Evolutionary conservation across 2,329 filamentous ascomycete species (phyloP), one percentile per base, ranked within the genome.

Genomic region (Coniochaeta sp.): DNA sequence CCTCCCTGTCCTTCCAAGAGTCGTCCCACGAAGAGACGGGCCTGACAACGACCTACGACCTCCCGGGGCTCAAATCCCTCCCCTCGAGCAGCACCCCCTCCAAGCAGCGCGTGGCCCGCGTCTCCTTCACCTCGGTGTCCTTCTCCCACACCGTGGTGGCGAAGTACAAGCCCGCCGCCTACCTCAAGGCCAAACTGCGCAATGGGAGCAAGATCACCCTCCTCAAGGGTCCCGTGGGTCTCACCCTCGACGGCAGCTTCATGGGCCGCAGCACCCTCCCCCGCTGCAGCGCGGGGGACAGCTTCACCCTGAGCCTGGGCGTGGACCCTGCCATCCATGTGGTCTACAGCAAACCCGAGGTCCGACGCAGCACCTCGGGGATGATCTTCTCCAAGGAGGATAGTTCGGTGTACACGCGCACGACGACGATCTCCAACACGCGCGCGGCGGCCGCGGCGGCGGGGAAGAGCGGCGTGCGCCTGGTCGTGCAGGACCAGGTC

Each of bases 201-300:
- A 86, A 86, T 62, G 68, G 63, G 14, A 79, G 75, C 60, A 74
- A 73, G 55, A 70, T 83, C 40, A 78, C 79, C 0, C 69, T 86
- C 6, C 73, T 83, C 18, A 69, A 70, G 48, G 82, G 81, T 4
- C 71, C 72, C 1, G 72, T 74, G 0, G 79, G 81, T 5, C 68
- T 86, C 7, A 84, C 79, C 0, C 74, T 86, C 16, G 83, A 86
- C 60, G 79, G 80, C 3, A 73, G 73, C 8, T 86, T 85, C 65
- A 68, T 86, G 51, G 82, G 82, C 3, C 78, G 78, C 51, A 74
- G 76, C 1, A 68, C 61, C 1, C 67, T 85, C 30, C 78, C 81
- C 2, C 74, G 75, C 27, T 82, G 80, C 61, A 76, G 72, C 45
- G 67, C 79, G 0, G 78, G 79, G 32, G 78, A 81, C 49, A 57